Evolutionary conservation across 108 stramenopile species (phyloP).

Genomic region (Cyclotella kingstonii): DNA sequence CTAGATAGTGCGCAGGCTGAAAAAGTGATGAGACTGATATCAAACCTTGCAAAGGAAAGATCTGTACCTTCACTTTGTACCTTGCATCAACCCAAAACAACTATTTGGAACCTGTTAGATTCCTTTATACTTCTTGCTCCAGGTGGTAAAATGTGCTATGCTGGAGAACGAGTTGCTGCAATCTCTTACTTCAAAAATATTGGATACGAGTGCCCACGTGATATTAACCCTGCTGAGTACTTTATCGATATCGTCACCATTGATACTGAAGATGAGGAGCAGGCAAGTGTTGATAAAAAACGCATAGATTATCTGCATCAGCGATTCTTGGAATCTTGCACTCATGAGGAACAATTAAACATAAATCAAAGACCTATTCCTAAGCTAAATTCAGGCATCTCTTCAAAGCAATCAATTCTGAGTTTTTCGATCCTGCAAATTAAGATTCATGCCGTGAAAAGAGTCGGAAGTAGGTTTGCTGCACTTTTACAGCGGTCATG

Average conservation of each 20-base stretch:
- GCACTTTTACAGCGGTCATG: conserved; percentile 67
- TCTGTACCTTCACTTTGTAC: conserved; percentile 66
- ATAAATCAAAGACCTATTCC: no score
- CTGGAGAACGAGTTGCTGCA: conserved; percentile 49
- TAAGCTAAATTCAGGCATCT: background rate
- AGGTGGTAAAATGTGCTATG: conserved; percentile 71
- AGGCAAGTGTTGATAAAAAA: conserved; percentile 45
- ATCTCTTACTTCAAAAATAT: conserved; percentile 59
- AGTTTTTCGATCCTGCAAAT: conserved; percentile 3
- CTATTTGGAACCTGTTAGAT: conserved; percentile 60
- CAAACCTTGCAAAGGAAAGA: conserved; percentile 46
- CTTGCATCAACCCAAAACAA: conserved; percentile 75
- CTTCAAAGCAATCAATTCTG: background rate
- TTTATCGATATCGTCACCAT: conserved; percentile 79
- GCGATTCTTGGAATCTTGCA: conserved; percentile 31
- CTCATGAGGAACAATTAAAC: no score
- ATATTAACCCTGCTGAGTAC: conserved; percentile 86
- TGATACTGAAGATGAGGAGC: conserved; percentile 59
- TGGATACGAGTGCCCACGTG: conserved; percentile 62
- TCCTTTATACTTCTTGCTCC: conserved; percentile 65
- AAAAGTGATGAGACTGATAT: conserved; percentile 61
- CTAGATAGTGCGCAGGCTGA: conserved; percentile 69
- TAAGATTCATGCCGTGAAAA: conserved; percentile 13
- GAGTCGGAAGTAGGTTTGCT: conserved; percentile 37
- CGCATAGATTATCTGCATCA: conserved; percentile 55